Conservation (phyloP, 345 rosid genomes). For the Citrus cavaleriei region DNA sequence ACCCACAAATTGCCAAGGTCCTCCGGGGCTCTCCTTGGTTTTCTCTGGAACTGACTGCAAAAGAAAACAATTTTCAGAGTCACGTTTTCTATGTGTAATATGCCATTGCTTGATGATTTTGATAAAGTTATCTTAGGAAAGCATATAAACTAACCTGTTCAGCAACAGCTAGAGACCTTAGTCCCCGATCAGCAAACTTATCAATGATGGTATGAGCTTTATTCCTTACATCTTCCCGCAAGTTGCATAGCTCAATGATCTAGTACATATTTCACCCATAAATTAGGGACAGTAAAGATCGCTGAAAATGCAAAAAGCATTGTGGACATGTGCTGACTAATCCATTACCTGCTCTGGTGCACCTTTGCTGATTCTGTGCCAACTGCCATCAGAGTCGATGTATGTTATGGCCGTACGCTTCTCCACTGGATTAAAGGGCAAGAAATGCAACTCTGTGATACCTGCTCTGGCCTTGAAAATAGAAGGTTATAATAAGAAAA, state of each 20-base stretch:
- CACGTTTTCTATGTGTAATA: neutral
- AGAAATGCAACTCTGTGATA: constrained; percentile 69
- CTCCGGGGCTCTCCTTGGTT: constrained; percentile 67
- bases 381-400: constrained; percentile 52
- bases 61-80: neutral
- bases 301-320: neutral
- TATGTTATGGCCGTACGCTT: constrained; percentile 89
- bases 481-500: neutral
- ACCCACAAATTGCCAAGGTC: constrained; percentile 85
- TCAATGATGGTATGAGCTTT: constrained; percentile 78
- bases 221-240: constrained; percentile 52
- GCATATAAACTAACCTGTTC: constrained; percentile 46
- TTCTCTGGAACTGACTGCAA: constrained; percentile 57
- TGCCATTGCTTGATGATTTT: neutral
- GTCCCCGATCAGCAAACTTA: constrained; percentile 85
- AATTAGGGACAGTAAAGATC: neutral
- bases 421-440: constrained; percentile 85
- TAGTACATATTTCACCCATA: constrained; percentile 4
- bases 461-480: constrained; percentile 57
- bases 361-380: constrained; percentile 86
- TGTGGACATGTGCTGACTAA: neutral
- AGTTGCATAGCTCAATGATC: constrained; percentile 73
- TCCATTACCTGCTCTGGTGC: constrained; percentile 74
- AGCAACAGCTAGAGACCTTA: constrained; percentile 72
- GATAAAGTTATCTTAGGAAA: neutral